Conservation (phyloP, 768 basidiomycete species). For the Phylloporus sp. region DNA sequence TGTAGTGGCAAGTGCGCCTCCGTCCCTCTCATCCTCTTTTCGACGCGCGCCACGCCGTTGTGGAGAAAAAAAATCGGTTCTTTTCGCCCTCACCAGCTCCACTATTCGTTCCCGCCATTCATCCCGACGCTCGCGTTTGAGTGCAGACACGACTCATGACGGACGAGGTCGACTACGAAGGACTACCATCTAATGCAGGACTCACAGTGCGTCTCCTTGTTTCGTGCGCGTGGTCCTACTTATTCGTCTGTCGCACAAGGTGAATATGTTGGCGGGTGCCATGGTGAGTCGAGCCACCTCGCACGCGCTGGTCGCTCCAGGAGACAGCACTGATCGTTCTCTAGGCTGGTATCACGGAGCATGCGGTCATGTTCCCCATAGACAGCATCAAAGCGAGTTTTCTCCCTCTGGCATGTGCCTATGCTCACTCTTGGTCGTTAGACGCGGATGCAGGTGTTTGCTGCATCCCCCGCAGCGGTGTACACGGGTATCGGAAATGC, state of each 20-base stretch:
- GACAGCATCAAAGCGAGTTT: slow-evolving; percentile 92
- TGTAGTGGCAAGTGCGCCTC: neutral
- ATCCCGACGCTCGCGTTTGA: slow-evolving; percentile 1
- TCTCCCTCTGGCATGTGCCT: neutral
- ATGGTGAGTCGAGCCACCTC: slow-evolving; percentile 54
- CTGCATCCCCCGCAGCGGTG: slow-evolving; percentile 77
- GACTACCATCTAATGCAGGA: slow-evolving; percentile 70
- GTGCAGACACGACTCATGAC: slow-evolving; percentile 32
- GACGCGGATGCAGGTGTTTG: slow-evolving; percentile 99
- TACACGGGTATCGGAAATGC: slow-evolving; percentile 91
- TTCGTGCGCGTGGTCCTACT: slow-evolving; percentile 10
- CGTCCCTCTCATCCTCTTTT: neutral
- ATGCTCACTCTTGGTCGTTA: slow-evolving; percentile 29
- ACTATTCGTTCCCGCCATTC: neutral
- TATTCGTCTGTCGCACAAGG: slow-evolving; percentile 41
- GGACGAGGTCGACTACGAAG: slow-evolving; percentile 60
- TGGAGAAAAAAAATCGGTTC: slow-evolving; percentile 7
- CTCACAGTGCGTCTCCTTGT: slow-evolving; percentile 50
- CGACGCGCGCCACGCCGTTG: neutral
- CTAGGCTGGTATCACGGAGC: slow-evolving; percentile 97
- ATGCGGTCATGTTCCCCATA: slow-evolving; percentile 97
- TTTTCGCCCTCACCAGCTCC: slow-evolving; percentile 3
- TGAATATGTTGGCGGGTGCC: slow-evolving; percentile 97
- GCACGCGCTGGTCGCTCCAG: neutral
- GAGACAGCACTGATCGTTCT: slow-evolving; percentile 15